Percentiles rank a stretch among this genome's conserved stretches.
Conservation (phyloP, 2,329 filamentous ascomycete genomes). For the Fusarium scirpi region DNA sequence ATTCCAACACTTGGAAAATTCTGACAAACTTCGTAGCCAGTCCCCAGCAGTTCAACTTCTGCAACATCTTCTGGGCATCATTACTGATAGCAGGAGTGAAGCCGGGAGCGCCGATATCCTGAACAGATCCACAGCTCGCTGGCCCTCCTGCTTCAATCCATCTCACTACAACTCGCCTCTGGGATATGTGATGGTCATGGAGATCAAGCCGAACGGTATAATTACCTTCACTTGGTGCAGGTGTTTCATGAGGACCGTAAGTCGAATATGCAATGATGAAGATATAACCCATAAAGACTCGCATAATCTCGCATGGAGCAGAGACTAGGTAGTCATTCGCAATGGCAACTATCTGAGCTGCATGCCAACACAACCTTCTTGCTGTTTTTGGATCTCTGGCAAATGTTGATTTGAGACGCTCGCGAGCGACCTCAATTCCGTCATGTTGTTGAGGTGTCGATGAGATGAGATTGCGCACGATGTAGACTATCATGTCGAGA, state of each 20-base stretch:
- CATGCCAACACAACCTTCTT: constrained; percentile 3
- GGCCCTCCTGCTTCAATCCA: constrained; percentile 7
- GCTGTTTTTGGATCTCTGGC: neutral
- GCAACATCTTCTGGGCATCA: constrained; percentile 2
- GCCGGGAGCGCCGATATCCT: neutral
- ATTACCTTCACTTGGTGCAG: neutral
- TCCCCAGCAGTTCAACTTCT: constrained; percentile 4
- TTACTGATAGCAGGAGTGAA: neutral
- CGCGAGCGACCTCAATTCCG: neutral
- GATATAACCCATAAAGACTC: constrained; percentile 7
- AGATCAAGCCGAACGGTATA: neutral
- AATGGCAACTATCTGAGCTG: neutral
- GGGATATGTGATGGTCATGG: neutral
- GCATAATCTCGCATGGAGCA: constrained; percentile 2
- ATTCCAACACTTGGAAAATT: neutral
- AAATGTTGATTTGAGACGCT: neutral
- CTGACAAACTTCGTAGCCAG: neutral
- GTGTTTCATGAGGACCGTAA: neutral
- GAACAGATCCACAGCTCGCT: neutral
- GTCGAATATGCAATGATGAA: constrained; percentile 3
- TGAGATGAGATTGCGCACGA: neutral
- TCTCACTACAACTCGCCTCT: neutral
- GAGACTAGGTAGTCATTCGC: constrained; percentile 5
- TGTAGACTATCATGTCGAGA: neutral
- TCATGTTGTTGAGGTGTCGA: neutral